phyloP scores from a whole-genome alignment of 1,284 basidiomycete species.

The Ceratobasidium sp. region DNA sequence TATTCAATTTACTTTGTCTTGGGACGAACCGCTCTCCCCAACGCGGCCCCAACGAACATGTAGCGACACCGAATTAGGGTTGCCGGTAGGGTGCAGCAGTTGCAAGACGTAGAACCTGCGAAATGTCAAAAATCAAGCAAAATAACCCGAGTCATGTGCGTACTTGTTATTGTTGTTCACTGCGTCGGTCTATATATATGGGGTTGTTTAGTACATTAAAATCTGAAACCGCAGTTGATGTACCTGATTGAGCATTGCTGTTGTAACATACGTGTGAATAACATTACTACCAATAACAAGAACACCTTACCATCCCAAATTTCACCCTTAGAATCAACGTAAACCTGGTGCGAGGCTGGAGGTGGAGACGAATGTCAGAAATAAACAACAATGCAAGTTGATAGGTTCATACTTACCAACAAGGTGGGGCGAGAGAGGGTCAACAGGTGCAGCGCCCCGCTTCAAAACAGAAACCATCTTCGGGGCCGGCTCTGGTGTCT shows the following conservation, averaged over 20 bases:
- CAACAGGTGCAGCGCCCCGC: slow-evolving; percentile 70
- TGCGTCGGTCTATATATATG: slow-evolving; percentile 19
- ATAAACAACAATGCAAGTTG: background rate
- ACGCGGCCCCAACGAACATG: slow-evolving; percentile 71
- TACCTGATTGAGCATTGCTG: slow-evolving; percentile 68
- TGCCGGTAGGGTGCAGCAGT: slow-evolving; percentile 64
- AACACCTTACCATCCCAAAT: slow-evolving; percentile 64
- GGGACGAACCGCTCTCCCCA: slow-evolving; percentile 65
- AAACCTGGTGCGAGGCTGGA: slow-evolving; percentile 68
- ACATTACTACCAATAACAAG: background rate
- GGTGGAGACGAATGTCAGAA: background rate
- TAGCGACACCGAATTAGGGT: slow-evolving; percentile 57
- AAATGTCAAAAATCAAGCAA: background rate
- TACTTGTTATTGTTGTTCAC: slow-evolving; percentile 41
- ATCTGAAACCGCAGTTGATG: background rate
- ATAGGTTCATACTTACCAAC: slow-evolving; percentile 59
- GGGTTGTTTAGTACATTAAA: background rate
- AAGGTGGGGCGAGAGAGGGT: slow-evolving; percentile 59
- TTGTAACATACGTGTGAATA: background rate
- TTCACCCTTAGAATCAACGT: slow-evolving; percentile 58
- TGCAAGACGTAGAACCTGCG: slow-evolving; percentile 67
- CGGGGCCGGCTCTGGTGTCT: slow-evolving; percentile 22
- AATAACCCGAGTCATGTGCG: background rate
- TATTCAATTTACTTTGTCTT: slow-evolving; percentile 60
- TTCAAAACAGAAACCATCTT: slow-evolving; percentile 59